phyloP scores from a whole-genome alignment of 2,329 filamentous ascomycete genomes.

The Aspergillus unguis region DNA sequence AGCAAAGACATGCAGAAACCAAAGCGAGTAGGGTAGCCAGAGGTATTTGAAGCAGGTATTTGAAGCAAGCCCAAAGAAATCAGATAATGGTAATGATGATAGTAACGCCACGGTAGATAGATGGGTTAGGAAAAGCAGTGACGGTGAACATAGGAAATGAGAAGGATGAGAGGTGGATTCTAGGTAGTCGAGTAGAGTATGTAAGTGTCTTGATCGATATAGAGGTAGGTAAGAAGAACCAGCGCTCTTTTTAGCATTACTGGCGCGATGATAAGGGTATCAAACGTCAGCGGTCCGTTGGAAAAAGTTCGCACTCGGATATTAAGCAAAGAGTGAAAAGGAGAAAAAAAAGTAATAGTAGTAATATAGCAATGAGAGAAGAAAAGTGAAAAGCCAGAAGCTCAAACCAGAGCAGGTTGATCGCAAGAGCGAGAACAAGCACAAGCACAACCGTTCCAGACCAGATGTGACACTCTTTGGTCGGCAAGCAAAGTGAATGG shows the following conservation, averaged over 20 bases:
- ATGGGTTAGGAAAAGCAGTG: constrained; percentile 17
- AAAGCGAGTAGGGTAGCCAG: too few species aligned
- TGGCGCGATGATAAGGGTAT: constrained; percentile 17
- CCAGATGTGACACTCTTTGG: constrained; percentile 14
- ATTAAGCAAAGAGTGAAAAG: constrained; percentile 19
- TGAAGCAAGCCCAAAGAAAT: constrained; percentile 6
- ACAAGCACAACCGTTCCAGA: constrained; percentile 14
- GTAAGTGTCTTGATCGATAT: too few species aligned
- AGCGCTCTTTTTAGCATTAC: constrained; percentile 14
- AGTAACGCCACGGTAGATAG: constrained; percentile 11
- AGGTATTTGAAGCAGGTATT: background rate
- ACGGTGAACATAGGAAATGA: constrained; percentile 16
- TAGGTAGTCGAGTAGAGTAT: too few species aligned
- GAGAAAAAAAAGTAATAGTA: constrained; percentile 24
- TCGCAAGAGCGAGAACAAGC: constrained; percentile 9
- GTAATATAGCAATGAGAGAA: constrained; percentile 29
- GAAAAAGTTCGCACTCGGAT: constrained; percentile 1
- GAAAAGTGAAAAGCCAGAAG: constrained; percentile 22
- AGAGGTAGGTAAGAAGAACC: too few species aligned
- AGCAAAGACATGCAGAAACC: background rate
- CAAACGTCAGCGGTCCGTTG: constrained; percentile 9
- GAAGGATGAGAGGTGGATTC: background rate
- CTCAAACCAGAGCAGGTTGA: constrained; percentile 17
- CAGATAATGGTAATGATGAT: background rate
- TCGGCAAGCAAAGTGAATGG: constrained; percentile 11